Percentiles rank a stretch among this genome's conserved stretches.
phyloP scores from a whole-genome alignment of 148 eudicot species.

The Fagopyrum esculentum region DNA sequence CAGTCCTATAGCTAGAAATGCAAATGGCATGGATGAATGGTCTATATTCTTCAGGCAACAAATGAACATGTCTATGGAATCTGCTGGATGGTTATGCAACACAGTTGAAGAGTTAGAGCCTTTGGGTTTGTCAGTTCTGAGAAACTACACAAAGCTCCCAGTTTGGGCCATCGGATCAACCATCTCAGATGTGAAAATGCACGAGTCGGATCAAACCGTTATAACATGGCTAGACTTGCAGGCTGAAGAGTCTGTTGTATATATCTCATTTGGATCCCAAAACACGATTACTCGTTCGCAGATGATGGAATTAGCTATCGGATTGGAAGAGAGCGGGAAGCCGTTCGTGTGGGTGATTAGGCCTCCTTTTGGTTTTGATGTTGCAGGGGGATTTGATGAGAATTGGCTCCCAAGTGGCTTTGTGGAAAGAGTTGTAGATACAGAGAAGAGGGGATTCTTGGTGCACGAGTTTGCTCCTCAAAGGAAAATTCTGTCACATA shows the following conservation, averaged over 20 bases:
- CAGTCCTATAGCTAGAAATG: conserved; percentile 19
- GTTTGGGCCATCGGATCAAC: conserved; percentile 65
- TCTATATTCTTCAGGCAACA: conserved; percentile 47
- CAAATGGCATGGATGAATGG: conserved; percentile 57
- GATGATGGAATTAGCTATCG: conserved; percentile 71
- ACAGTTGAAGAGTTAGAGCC: conserved; percentile 62
- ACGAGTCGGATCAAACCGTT: conserved; percentile 9
- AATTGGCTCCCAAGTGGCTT: conserved; percentile 63
- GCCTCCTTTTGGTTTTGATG: conserved; percentile 57
- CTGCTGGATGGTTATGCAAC: conserved; percentile 58
- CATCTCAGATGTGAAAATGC: conserved; percentile 10
- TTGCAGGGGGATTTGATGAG: conserved; percentile 29
- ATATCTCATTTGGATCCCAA: conserved; percentile 75
- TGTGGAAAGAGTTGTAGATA: conserved; percentile 26
- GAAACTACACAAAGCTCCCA: conserved; percentile 32
- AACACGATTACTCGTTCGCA: conserved; percentile 46
- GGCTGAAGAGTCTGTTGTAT: conserved; percentile 37
- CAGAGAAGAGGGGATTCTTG: conserved; percentile 28
- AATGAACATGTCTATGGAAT: conserved; percentile 20
- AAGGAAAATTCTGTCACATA: conserved; percentile 48
- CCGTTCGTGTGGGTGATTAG: conserved; percentile 72
- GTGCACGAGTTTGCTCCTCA: conserved; percentile 61
- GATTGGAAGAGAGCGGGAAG: conserved; percentile 48
- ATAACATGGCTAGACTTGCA: conserved; percentile 39
- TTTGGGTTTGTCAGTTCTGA: conserved; percentile 34